A percentile compares a stretch with the other conserved stretches of the same genome.
phyloP scores from a whole-genome alignment of 305 asterid genomes.

The Rubia occidens region DNA sequence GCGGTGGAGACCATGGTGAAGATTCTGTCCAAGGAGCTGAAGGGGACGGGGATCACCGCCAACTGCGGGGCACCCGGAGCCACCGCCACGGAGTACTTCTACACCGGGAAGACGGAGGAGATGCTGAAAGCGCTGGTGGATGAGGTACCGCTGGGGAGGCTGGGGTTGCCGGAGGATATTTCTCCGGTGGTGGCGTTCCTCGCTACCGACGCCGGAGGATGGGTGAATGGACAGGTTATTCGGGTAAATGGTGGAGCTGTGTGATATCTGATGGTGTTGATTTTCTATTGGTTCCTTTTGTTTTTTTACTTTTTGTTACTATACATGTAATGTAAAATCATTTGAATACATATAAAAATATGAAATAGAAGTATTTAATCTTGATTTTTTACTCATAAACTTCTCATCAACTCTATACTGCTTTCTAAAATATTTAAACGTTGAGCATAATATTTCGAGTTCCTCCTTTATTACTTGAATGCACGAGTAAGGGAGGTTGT shows the following conservation, averaged over 20 bases:
- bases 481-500: too few species aligned
- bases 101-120: conserved; percentile 43
- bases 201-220: conserved; percentile 43
- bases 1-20: conserved; percentile 44
- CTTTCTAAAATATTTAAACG: too few species aligned
- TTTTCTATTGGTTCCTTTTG: too few species aligned
- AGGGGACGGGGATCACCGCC: conserved; percentile 60
- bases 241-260: conserved; percentile 52
- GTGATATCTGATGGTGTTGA: background rate
- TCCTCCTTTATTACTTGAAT: too few species aligned
- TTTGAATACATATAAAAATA: too few species aligned
- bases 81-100: conserved; percentile 56
- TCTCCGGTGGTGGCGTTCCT: conserved; percentile 44
- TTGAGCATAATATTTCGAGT: too few species aligned
- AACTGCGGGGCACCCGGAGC: conserved; percentile 64
- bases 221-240: conserved; percentile 58
- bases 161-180: conserved; percentile 50
- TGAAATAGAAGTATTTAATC: too few species aligned
- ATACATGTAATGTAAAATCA: too few species aligned
- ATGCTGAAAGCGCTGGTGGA: conserved; percentile 21
- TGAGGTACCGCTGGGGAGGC: conserved; percentile 38
- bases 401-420: too few species aligned
- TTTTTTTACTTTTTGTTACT: too few species aligned
- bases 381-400: too few species aligned
- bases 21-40: conserved; percentile 62